Percentiles rank a stretch among this genome's conserved stretches.
Conservation (phyloP, 2,329 filamentous ascomycete species). For the Sordariomycetes sp. region DNA sequence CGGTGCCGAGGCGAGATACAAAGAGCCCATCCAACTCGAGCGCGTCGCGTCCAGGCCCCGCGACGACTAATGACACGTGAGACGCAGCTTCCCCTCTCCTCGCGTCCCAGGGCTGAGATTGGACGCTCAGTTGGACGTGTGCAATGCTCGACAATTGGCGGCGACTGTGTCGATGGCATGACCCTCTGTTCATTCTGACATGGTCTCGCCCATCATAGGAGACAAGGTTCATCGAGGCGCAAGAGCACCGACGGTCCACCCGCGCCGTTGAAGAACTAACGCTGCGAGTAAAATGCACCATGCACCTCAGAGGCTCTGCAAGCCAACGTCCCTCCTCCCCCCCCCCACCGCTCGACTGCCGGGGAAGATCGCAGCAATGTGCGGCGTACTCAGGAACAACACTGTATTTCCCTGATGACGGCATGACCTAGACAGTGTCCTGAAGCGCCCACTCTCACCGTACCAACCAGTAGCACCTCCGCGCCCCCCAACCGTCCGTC, state of each 20-base stretch:
- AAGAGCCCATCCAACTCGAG: background rate
- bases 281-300: background rate
- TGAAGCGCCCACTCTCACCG: background rate
- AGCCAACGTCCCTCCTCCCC: background rate
- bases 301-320: background rate
- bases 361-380: background rate
- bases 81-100: background rate
- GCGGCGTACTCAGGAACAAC: background rate
- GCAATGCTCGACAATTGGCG: background rate
- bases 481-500: background rate
- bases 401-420: background rate
- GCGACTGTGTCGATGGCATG: background rate
- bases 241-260: too few species aligned
- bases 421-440: background rate
- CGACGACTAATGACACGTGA: background rate
- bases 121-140: background rate
- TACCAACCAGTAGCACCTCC: background rate
- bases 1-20: background rate
- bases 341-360: too few species aligned
- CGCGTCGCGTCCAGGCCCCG: background rate
- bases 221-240: too few species aligned
- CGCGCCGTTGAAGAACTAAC: too few species aligned
- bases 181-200: background rate
- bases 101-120: background rate
- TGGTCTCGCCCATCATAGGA: background rate